Evolutionary conservation across 179 eudicot species (phyloP).

Genomic region (Pouteria campechiana): DNA sequence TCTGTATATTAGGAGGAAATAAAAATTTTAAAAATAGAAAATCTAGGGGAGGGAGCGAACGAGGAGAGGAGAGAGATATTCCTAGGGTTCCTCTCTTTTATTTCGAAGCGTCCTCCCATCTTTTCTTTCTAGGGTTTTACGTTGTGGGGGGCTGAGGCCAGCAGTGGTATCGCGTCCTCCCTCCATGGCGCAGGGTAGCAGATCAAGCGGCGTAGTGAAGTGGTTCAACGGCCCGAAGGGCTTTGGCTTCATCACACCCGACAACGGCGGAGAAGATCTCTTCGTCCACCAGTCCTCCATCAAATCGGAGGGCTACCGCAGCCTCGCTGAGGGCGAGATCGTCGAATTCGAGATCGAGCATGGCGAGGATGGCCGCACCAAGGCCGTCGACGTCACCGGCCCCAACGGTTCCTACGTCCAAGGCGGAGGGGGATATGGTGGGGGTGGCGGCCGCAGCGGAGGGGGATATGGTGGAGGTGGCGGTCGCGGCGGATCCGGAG

Average conservation of each 20-base stretch:
- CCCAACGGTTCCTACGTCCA: too few relatives aligned
- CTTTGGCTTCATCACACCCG: constrained; percentile 57
- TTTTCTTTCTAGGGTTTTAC: too few relatives aligned
- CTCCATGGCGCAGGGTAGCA: constrained; percentile 16
- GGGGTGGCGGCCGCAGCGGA: constrained; percentile 4
- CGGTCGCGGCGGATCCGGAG: constrained; percentile 8
- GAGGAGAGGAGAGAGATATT: too few relatives aligned
- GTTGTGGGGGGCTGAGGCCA: too few relatives aligned
- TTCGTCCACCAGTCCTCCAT: constrained; percentile 68
- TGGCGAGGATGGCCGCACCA: constrained; percentile 47
- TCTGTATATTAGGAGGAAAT: too few relatives aligned
- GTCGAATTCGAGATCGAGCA: constrained; percentile 42
- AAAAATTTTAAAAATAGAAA: too few relatives aligned
- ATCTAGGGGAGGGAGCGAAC: too few relatives aligned
- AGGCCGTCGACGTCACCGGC: constrained; percentile 60
- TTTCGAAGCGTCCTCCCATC: too few relatives aligned
- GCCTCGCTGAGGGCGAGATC: constrained; percentile 48
- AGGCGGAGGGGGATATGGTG: constrained; percentile 3
- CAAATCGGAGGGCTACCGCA: constrained; percentile 54
- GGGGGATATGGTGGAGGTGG: constrained; percentile 14
- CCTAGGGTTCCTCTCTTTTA: too few relatives aligned
- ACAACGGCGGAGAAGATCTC: constrained; percentile 56
- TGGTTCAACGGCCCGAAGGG: constrained; percentile 70
- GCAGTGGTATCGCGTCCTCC: too few relatives aligned
- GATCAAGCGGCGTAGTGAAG: constrained; percentile 45